phyloP scores from a whole-genome alignment of 208 protist species.

The Leptomonas pyrrhocoris region DNA sequence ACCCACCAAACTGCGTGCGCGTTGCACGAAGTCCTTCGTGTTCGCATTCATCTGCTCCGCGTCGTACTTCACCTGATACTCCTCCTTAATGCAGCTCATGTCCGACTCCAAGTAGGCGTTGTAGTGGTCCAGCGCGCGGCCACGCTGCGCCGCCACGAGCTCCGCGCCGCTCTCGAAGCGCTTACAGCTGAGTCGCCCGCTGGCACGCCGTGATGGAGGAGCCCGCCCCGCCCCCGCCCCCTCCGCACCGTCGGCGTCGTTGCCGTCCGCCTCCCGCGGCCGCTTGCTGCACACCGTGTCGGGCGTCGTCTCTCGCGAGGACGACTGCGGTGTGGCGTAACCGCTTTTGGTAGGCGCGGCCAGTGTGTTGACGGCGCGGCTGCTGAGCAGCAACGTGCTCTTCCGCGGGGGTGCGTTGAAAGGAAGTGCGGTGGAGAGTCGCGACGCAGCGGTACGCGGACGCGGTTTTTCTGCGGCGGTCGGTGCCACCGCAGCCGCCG shows the following conservation, averaged over 20 bases:
- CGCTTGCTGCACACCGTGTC: slow-evolving; percentile 32
- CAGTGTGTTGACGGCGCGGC: slow-evolving; percentile 31
- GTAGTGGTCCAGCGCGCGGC: slow-evolving; percentile 45
- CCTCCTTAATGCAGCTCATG: slow-evolving; percentile 63
- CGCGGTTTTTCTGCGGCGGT: not conserved
- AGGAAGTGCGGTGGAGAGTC: slow-evolving; percentile 15
- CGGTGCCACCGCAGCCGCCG: not conserved
- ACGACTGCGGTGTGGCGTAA: slow-evolving; percentile 8
- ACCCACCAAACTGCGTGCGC: slow-evolving; percentile 30
- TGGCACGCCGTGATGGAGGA: slow-evolving; percentile 3
- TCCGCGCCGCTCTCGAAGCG: slow-evolving; percentile 27
- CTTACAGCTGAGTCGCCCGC: slow-evolving; percentile 24
- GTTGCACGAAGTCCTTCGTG: slow-evolving; percentile 40
- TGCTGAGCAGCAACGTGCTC: slow-evolving; percentile 30
- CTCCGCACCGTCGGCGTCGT: slow-evolving; percentile 6
- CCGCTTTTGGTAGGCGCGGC: not conserved
- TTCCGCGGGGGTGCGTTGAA: slow-evolving; percentile 3
- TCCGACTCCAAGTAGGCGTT: slow-evolving; percentile 49
- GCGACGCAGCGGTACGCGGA: slow-evolving; percentile 7
- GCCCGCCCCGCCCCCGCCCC: not conserved
- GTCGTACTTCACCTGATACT: slow-evolving; percentile 68
- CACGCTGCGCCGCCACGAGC: slow-evolving; percentile 33
- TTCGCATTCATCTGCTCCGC: slow-evolving; percentile 43
- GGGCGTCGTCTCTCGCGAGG: slow-evolving; percentile 25
- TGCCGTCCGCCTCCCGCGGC: slow-evolving; percentile 6